Base-by-base conservation (phyloP, 805 yeast genomes). In the Ogataea henricii region DNA sequence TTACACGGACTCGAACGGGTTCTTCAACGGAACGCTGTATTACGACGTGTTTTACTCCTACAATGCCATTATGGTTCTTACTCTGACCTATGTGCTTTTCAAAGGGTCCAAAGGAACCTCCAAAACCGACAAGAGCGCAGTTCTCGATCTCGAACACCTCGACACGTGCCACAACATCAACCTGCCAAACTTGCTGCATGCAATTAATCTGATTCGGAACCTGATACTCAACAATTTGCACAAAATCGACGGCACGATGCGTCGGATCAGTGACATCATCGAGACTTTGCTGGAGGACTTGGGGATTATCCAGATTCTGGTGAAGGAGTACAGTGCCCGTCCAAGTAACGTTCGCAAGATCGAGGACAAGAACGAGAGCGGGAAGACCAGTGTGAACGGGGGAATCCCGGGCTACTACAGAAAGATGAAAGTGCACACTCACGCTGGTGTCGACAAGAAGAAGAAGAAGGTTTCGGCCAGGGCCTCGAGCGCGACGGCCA, bases 11-110 rank as follows among this genome's bases (percentile, higher is more conserved):
- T 56, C 63, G 8, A 67, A 68, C 43, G 75, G 72, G 4, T 63
- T 71, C 43, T 64, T 71, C 54, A 70, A 69, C 55, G 79, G 79
- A n/a, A 72, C 76, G 1, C 39, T 73, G n/a, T 70, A 72, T 29
- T 64, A 66, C 30, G 81, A 76, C 50, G 69, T 74, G 32, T 72
- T 73, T 55, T 66, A 68, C 54, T 74, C 71, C 5, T 76, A 76
- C 51, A 68, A 69, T 49, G 71, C 77, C 1, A 67, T 69, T 1
- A 65, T 76, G 68, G 69, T 69, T 0, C 56, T 74, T 21, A 68
- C 76, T 2, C 53, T 74, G 39, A 66, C 74, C n/a, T 71, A 69
- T 46, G 67, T 76, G 33, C 59, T 66, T 16, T 60, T 68, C 46
- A 62, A 60, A 25, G 54, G 58, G 3, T 54, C 65, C 16, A 51